These are phyloP conservation scores for Astragalus glycyphyllos DNA, from an alignment of 306 rosid species.

Conservation along the genomic window DNA sequence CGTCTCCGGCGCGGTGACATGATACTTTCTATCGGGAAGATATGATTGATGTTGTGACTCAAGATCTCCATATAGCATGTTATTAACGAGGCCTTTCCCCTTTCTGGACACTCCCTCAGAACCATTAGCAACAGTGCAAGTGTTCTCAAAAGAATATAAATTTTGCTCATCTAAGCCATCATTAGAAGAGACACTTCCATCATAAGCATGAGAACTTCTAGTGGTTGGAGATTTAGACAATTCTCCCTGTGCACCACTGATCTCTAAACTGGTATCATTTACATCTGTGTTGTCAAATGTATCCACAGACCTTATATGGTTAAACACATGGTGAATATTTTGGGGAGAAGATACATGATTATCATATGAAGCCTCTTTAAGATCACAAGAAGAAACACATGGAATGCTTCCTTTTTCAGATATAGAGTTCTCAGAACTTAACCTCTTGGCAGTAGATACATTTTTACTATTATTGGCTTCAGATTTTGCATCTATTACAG, in stretches of 20 bases:
- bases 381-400: conserved; percentile 19
- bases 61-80: conserved; percentile 47
- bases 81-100: conserved; percentile 47
- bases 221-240: conserved; percentile 57
- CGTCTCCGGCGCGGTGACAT: conserved; percentile 44
- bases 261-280: conserved; percentile 54
- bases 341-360: conserved; percentile 46
- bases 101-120: conserved; percentile 52
- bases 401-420: conserved; percentile 49
- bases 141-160: conserved; percentile 44
- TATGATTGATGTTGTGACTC: conserved; percentile 45
- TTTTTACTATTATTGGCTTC: conserved; percentile 41
- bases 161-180: conserved; percentile 64
- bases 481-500: conserved; percentile 38
- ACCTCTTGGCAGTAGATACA: conserved; percentile 49
- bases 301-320: conserved; percentile 47
- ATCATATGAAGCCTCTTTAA: conserved; percentile 36
- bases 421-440: conserved; percentile 33
- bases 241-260: conserved; percentile 47
- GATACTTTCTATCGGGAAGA: conserved; percentile 47
- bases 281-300: conserved; percentile 45
- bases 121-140: conserved; percentile 40
- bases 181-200: conserved; percentile 76
- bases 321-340: conserved; percentile 38
- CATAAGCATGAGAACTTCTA: conserved; percentile 67